These are phyloP conservation scores for Colletotrichum sp. DNA, from an alignment of 2,329 filamentous ascomycete species.

Conservation along the genomic window DNA sequence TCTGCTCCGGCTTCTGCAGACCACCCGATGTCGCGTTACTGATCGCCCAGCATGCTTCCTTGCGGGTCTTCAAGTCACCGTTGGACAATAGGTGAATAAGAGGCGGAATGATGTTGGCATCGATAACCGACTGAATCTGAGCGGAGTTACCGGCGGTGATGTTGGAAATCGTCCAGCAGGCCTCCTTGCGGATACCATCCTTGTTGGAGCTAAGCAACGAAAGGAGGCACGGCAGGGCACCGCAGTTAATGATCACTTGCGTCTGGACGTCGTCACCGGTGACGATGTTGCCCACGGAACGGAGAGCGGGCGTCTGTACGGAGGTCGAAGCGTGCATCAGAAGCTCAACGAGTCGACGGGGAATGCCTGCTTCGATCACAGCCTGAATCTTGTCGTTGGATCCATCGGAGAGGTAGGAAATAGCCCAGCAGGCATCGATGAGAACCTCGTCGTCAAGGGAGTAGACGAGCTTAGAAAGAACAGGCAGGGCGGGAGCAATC, in stretches of 20 bases:
- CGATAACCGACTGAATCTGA: conserved; percentile 96
- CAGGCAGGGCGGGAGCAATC: conserved; percentile 94
- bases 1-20: conserved; percentile 98
- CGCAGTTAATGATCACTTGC: conserved; percentile 99
- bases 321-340: conserved; percentile 98
- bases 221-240: conserved; percentile 88
- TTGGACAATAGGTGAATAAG: conserved; percentile 96
- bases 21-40: conserved; percentile 98
- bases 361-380: conserved; percentile 97
- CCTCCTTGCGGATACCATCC: conserved; percentile 98
- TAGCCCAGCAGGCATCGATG: conserved; percentile 99
- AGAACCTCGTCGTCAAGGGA: conserved; percentile 97
- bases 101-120: conserved; percentile 95
- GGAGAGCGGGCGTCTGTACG: conserved; percentile 94
- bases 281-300: conserved; percentile 98
- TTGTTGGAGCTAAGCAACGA: conserved; percentile 96
- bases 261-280: conserved; percentile 99
- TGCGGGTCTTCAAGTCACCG: conserved; percentile 97
- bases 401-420: conserved; percentile 97
- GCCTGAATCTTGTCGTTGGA: conserved; percentile 99
- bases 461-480: conserved; percentile 96
- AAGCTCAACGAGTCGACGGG: conserved; percentile 92
- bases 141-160: conserved; percentile 97
- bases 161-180: conserved; percentile 99
- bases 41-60: conserved; percentile 99